These are phyloP conservation scores for Camellia granthamiana DNA, from an alignment of 148 eudicot genomes.

Conservation along the genomic window DNA sequence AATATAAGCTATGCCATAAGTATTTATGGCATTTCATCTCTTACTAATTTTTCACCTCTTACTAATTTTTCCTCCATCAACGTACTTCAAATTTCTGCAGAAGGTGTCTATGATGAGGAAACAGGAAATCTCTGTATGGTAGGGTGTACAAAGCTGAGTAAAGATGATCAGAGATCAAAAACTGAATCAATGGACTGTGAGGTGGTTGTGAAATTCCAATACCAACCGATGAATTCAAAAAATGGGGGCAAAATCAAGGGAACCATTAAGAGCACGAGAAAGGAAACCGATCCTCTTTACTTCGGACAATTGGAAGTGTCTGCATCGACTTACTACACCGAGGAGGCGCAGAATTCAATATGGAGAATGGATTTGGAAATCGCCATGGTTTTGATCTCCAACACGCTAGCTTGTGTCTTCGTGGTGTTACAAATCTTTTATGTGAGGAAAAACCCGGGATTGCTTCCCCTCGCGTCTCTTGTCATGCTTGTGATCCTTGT, in stretches of 20 bases:
- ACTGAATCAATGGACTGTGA: constrained; percentile 23
- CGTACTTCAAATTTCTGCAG: constrained; percentile 15
- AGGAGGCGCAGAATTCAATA: background rate
- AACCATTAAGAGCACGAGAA: constrained; percentile 18
- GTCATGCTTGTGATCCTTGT: constrained; percentile 26
- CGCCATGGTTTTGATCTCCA: constrained; percentile 21
- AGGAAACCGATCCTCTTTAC: constrained; percentile 7
- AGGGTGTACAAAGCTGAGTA: constrained; percentile 21
- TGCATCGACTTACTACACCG: background rate
- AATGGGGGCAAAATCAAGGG: background rate
- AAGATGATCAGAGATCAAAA: background rate
- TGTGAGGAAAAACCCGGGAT: constrained; percentile 3
- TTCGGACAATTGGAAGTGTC: constrained; percentile 4
- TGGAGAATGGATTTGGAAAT: constrained; percentile 13
- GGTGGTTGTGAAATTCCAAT: constrained; percentile 13
- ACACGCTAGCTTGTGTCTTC: constrained; percentile 15
- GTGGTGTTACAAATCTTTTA: constrained; percentile 9
- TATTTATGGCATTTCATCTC: background rate
- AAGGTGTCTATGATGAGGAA: constrained; percentile 24
- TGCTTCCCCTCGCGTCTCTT: constrained; percentile 10
- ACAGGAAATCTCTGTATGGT: constrained; percentile 25
- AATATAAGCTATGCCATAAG: constrained; percentile 15
- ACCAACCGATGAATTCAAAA: background rate
- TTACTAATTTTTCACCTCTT: too few relatives aligned
- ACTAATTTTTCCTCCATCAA: too few relatives aligned